Conservation (phyloP, 2,329 filamentous ascomycete genomes). For the Eutypa lata region DNA sequence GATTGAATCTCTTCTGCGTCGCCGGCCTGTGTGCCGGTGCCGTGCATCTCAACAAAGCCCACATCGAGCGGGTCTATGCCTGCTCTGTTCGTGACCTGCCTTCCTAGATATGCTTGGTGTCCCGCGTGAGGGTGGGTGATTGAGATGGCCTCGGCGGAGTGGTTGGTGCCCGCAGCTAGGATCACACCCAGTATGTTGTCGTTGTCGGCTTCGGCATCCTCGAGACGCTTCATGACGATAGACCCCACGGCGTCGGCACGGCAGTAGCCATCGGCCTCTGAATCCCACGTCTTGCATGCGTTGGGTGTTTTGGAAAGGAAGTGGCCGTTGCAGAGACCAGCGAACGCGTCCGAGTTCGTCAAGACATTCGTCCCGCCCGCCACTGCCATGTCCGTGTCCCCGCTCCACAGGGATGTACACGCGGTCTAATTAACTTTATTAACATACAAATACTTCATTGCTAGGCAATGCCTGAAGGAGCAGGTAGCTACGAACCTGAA, state of each 20-base stretch:
- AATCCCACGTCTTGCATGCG: conserved; percentile 17
- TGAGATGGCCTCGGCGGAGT: conserved; percentile 64
- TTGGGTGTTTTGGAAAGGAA: conserved; percentile 37
- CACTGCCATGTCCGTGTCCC: conserved; percentile 59
- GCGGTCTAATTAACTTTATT: too few species aligned
- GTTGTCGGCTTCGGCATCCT: conserved; percentile 47
- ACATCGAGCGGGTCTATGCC: conserved; percentile 53
- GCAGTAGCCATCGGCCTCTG: conserved; percentile 18
- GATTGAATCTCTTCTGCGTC: conserved; percentile 64
- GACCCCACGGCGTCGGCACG: conserved; percentile 21
- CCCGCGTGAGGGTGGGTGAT: conserved; percentile 69
- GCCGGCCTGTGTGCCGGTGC: conserved; percentile 68
- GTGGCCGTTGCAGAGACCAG: conserved; percentile 58
- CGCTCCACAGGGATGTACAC: conserved; percentile 59
- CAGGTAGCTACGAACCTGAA: too few species aligned
- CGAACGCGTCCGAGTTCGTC: conserved; percentile 58
- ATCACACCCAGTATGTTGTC: conserved; percentile 66
- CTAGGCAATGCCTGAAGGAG: too few species aligned
- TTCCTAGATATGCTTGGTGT: conserved; percentile 60
- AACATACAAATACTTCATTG: too few species aligned
- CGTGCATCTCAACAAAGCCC: conserved; percentile 66
- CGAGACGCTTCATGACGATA: conserved; percentile 19
- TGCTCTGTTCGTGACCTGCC: conserved; percentile 53
- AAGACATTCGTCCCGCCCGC: conserved; percentile 26
- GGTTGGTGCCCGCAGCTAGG: conserved; percentile 42